These are phyloP conservation scores for Diaporthe sp. DNA, from an alignment of 2,329 filamentous ascomycete genomes.

Conservation along the genomic window DNA sequence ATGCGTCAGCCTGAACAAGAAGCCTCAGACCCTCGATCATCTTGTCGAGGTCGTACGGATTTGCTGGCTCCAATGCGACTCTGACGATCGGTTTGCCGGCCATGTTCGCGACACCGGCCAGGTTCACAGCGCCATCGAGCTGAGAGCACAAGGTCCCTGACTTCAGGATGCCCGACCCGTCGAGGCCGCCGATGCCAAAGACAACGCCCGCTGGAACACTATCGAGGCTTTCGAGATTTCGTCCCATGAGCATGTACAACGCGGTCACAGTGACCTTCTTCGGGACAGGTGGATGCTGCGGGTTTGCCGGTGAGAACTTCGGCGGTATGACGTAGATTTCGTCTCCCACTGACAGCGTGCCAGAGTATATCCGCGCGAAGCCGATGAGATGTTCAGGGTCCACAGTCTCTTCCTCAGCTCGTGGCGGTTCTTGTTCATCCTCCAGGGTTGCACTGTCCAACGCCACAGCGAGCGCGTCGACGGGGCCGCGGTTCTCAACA, in stretches of 20 bases:
- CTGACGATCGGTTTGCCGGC: conserved; percentile 92
- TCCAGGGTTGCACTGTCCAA: conserved; percentile 74
- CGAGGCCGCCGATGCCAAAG: conserved; percentile 93
- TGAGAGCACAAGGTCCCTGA: conserved; percentile 94
- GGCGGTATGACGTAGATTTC: conserved; percentile 91
- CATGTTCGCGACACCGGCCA: conserved; percentile 85
- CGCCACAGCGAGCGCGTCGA: conserved; percentile 71
- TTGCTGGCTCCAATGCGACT: conserved; percentile 93
- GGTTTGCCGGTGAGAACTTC: conserved; percentile 89
- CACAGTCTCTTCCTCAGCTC: conserved; percentile 66
- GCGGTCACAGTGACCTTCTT: conserved; percentile 88
- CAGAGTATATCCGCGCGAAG: conserved; percentile 94
- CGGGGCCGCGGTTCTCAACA: conserved; percentile 57
- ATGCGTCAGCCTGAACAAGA: conserved; percentile 94
- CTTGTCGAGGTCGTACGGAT: conserved; percentile 91
- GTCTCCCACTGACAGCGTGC: conserved; percentile 89
- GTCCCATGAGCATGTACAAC: conserved; percentile 96
- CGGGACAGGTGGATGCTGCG: conserved; percentile 79
- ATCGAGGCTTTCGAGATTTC: conserved; percentile 84
- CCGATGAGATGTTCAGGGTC: conserved; percentile 93
- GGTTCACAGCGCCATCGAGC: conserved; percentile 87
- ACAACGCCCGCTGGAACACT: conserved; percentile 94
- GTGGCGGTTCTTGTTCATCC: conserved; percentile 57
- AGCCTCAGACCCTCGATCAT: conserved; percentile 92
- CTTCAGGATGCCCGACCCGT: conserved; percentile 89